These are phyloP conservation scores for Aeminium ludgeri DNA, from an alignment of 495 filamentous ascomycete species.

Conservation along the genomic window DNA sequence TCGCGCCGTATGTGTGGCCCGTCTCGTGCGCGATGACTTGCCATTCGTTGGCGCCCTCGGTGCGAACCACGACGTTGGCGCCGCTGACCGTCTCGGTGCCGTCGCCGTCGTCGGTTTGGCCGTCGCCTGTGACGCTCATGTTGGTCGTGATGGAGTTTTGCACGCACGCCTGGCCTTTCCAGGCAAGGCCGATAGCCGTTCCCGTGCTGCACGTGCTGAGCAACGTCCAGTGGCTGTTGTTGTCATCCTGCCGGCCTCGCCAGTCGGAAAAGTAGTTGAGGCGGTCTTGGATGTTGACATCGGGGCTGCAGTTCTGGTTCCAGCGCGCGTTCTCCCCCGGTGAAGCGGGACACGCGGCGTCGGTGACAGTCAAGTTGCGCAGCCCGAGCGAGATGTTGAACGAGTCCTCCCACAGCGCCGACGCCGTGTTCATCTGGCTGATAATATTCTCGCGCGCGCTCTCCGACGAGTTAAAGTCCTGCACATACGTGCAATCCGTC, in stretches of 20 bases:
- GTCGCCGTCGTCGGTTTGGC: conserved; percentile 27
- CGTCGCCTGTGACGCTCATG: conserved; percentile 22
- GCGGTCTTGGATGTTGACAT: conserved; percentile 55
- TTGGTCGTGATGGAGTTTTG: conserved; percentile 20
- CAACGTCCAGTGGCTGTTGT: conserved; percentile 85
- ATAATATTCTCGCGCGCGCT: conserved; percentile 57
- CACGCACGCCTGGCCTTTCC: conserved; percentile 79
- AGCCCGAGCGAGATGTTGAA: conserved; percentile 92
- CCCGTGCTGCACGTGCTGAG: conserved; percentile 73
- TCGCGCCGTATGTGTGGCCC: conserved; percentile 89
- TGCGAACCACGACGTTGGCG: conserved; percentile 80
- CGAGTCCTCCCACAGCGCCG: conserved; percentile 65
- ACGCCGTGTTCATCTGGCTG: conserved; percentile 69
- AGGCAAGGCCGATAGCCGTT: conserved; percentile 79
- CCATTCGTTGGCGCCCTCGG: conserved; percentile 55
- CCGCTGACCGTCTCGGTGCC: conserved; percentile 55
- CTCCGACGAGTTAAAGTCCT: conserved; percentile 44
- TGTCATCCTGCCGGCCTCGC: conserved; percentile 57
- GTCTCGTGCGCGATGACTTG: conserved; percentile 93
- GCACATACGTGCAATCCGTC: conserved; percentile 77
- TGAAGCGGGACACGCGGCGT: conserved; percentile 48
- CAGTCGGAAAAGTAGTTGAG: conserved; percentile 79
- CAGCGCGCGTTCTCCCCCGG: conserved; percentile 50
- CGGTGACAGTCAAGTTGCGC: conserved; percentile 62
- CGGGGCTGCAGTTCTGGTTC: conserved; percentile 56